Evolutionary conservation across 2,329 filamentous ascomycete species (phyloP), one percentile per base, ranked within the genome.

Genomic region (Xylariaceae sp.): DNA sequence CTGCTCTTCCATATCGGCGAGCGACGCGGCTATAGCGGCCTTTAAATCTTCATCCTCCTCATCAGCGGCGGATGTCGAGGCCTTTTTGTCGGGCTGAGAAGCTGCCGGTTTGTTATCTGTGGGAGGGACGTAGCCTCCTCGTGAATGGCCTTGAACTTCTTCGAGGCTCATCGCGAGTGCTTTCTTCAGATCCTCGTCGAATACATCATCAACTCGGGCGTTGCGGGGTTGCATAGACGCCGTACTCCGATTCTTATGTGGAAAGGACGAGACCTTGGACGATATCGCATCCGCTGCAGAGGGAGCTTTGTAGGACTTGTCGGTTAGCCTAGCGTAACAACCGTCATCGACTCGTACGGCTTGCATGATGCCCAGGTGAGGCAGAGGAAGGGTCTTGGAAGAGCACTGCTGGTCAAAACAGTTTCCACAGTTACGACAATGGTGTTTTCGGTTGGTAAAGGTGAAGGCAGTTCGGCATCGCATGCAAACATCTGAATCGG

Each of bases 401-500:
- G 93, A 97, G 72, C 94, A 99, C 68, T 94, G 88, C 65, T 93
- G 91, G 72, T 96, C 95, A 73, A 99, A 99, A 69, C 96, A 94
- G 74, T 94, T 96, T 55, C 94, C 94, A 71, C 94, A 99, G 74
- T 99, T 99, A 65, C 94, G 87, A 71, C 94, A 99, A 74, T 99
- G 94, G 72, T 99, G 94, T 73, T 97, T 99, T 70, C 94, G 88
- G 74, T 99, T 99, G 58, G 93, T 99, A 71, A 99, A 97, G 52
- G 91, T 97, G 69, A 99, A 99, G 15, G 91, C 77, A 10, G 93
- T 97, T 67, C 94, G 87, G 74, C 94, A 99, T 72, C 94, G 88
- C 92, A 99, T 97, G 74, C 94, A 99, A 37, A 99, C 93, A 69
- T 99, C 94, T 9, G 93, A 97, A 75, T 99, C 94, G 54, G 88